Evolutionary conservation across 345 rosid species (phyloP).

Genomic region (Eucalyptus shirleyi): DNA sequence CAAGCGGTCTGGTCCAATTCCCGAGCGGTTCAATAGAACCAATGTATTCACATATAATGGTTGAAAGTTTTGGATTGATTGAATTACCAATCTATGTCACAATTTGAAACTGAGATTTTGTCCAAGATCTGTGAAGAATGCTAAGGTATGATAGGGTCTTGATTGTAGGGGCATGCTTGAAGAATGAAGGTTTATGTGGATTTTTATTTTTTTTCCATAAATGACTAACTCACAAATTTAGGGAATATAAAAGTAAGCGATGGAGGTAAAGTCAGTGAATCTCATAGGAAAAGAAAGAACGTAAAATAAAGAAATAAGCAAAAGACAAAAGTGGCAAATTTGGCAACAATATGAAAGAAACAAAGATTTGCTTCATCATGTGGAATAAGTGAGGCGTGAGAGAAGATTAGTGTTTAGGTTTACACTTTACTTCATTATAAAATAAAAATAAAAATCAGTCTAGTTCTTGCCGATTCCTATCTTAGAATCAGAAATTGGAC

Average conservation of each 20-base stretch:
- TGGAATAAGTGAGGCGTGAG: not conserved
- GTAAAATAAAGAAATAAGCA: no score
- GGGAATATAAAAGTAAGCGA: not conserved
- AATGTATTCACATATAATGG: no score
- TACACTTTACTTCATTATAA: not conserved
- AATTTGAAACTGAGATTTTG: no score
- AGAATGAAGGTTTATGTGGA: no score
- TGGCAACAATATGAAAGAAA: not conserved
- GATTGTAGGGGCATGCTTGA: no score
- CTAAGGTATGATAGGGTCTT: no score
- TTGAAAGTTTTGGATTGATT: no score
- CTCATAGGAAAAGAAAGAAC: not conserved
- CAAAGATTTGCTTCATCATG: not conserved
- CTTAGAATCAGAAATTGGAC: not conserved
- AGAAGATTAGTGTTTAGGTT: not conserved
- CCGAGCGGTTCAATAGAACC: accelerated
- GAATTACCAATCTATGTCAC: no score
- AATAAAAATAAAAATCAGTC: no score
- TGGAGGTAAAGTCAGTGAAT: not conserved
- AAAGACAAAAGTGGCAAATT: no score
- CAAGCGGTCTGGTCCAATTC: accelerated
- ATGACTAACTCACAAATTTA: not conserved
- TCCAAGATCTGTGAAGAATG: no score
- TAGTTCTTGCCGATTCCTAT: accelerated
- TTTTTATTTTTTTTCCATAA: no score